Percentiles rank a stretch among this genome's conserved stretches.
phyloP scores from a whole-genome alignment of 345 rosid genomes.

The Citrus trifoliata region DNA sequence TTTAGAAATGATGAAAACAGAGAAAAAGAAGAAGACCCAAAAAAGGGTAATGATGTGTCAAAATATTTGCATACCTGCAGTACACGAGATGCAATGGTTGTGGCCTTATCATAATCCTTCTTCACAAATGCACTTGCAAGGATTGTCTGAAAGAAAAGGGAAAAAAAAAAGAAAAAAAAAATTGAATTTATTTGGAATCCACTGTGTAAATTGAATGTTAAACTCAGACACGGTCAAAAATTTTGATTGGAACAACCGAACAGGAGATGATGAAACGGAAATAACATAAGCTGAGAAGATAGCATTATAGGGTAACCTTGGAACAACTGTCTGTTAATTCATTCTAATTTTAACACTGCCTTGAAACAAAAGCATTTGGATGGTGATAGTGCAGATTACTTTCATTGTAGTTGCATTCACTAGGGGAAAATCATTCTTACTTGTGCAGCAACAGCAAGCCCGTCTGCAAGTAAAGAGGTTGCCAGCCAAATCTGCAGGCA shows the following conservation, averaged over 20 bases:
- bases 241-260: neutral
- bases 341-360: neutral
- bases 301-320: neutral
- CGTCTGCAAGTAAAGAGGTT: slow-evolving; percentile 73
- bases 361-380: neutral
- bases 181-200: neutral
- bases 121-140: slow-evolving; percentile 60
- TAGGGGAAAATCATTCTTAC: slow-evolving; percentile 26
- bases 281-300: neutral
- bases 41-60: neutral
- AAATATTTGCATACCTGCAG: slow-evolving; percentile 39
- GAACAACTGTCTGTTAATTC: neutral
- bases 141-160: slow-evolving; percentile 34
- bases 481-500: slow-evolving; percentile 78
- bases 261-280: neutral
- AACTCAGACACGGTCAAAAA: neutral
- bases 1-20: neutral
- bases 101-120: slow-evolving; percentile 38
- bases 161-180: neutral
- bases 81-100: slow-evolving; percentile 42
- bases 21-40: neutral
- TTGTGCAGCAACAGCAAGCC: slow-evolving; percentile 70
- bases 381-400: neutral
- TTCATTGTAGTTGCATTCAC: neutral
- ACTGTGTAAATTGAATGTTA: neutral